A percentile compares a stretch with the other conserved stretches of the same genome.
Evolutionary conservation across 768 basidiomycete genomes (phyloP).

Genomic region (Rhodotorula taiwanensis): DNA sequence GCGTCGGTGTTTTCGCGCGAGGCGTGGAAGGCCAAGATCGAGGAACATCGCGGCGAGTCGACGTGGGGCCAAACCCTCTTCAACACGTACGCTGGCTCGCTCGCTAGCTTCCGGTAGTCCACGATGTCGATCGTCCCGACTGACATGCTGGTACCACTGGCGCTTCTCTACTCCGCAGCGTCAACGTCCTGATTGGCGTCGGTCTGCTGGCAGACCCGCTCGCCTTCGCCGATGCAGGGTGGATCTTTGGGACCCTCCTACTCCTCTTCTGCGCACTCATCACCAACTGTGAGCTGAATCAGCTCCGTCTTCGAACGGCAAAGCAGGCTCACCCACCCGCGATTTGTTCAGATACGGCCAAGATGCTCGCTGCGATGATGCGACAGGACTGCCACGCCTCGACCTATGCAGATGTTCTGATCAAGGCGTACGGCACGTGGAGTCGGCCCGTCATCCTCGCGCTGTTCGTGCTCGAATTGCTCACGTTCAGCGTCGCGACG

Average conservation of each 20-base stretch:
- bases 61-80: slow-evolving; percentile 41
- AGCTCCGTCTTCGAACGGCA: not conserved
- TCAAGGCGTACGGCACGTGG: slow-evolving; percentile 74
- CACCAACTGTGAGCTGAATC: slow-evolving; percentile 73
- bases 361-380: slow-evolving; percentile 73
- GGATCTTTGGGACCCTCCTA: slow-evolving; percentile 68
- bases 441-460: slow-evolving; percentile 60
- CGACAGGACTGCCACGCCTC: slow-evolving; percentile 60
- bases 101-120: not conserved
- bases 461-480: slow-evolving; percentile 44
- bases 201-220: slow-evolving; percentile 45
- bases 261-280: slow-evolving; percentile 69
- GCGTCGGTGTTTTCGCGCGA: slow-evolving; percentile 20
- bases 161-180: not conserved
- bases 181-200: slow-evolving; percentile 41
- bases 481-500: slow-evolving; percentile 61
- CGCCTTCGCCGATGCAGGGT: slow-evolving; percentile 86
- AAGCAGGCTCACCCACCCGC: too few species aligned
- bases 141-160: too few species aligned
- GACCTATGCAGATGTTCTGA: slow-evolving; percentile 83
- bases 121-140: too few species aligned
- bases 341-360: slow-evolving; percentile 61
- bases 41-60: slow-evolving; percentile 32
- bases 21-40: slow-evolving; percentile 28
- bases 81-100: slow-evolving; percentile 32